Base-by-base conservation (phyloP, 805 yeast genomes). In the Wickerhamiella kurtzmanii region DNA sequence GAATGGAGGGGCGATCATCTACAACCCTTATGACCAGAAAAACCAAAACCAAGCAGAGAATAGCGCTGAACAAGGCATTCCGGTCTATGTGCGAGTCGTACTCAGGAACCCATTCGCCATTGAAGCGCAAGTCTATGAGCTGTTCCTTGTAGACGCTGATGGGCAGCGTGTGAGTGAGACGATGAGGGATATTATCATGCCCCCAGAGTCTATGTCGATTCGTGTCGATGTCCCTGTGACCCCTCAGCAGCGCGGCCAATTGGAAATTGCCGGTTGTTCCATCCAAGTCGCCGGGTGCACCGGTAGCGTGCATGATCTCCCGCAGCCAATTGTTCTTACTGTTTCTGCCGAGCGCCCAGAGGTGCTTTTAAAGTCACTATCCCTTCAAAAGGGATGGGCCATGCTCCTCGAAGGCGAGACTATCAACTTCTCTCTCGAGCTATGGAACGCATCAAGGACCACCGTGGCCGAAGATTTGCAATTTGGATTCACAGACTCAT, bases 71-170 rank as follows among this genome's bases (percentile, higher is more conserved):
- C 32, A 25, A 11, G 82, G 78, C 32, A 95, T 86, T 45, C 67
- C 73, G 3, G 73, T 75, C 11, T 81, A 77, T 48, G 66, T 82
- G 16, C 59, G 66, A 4, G 64, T 84, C 1, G 64, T 68, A 2
- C 56, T 88, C 6, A 87, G 82, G 57, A 89, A 89, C 59, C 95
- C 95, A 6, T 85, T 77, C 64, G 74, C 75, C 4, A 85, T 84
- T 61, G 85, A 80, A 38, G 65, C 88, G 13, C 79, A 75, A 36
- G 64, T 88, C 3, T 66, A 68, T 17, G 59, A 63, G 44, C 44
- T 62, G 21, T 39, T 44, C 3, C 49, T 64, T 8, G 55, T 62
- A 3, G 49, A 59, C 19, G 48, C 50, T 3, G 50, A 51, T 2
- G 56, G 50, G 5, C 50, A 51, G 17, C 17, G 32, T 15, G 48